Evolutionary conservation across 1,284 basidiomycete species (phyloP).

Genomic region (Ustilago loliicola): DNA sequence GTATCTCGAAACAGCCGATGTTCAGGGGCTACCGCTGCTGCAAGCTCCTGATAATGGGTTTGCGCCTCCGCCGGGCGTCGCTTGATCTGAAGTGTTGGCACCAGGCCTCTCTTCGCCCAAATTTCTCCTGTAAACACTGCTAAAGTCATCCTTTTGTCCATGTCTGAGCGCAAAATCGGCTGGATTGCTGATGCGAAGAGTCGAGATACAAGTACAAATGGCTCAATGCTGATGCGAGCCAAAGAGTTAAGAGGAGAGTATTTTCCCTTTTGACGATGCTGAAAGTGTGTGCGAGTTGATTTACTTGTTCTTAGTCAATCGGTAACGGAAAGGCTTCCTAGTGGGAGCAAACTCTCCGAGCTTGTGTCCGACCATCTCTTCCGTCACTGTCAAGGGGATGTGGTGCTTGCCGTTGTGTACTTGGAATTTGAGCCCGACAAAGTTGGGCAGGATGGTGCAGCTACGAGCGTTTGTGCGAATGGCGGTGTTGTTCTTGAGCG

Average conservation of each 20-base stretch:
- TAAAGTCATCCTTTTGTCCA: neutral
- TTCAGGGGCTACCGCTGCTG: constrained; percentile 19
- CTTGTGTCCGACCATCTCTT: constrained; percentile 99
- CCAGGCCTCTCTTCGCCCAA: neutral
- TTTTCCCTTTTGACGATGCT: neutral
- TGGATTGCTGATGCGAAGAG: neutral
- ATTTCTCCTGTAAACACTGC: neutral
- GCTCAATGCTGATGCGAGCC: neutral
- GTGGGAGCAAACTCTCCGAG: constrained; percentile 94
- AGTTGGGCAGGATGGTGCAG: constrained; percentile 87
- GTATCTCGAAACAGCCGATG: constrained; percentile 52
- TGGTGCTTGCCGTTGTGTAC: constrained; percentile 97
- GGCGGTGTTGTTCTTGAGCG: constrained; percentile 83
- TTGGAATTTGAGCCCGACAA: constrained; percentile 79
- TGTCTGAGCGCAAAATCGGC: constrained; percentile 1
- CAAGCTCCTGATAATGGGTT: constrained; percentile 30
- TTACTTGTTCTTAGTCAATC: constrained; percentile 64
- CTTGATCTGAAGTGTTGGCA: neutral
- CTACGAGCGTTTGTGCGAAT: constrained; percentile 90
- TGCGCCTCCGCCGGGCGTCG: constrained; percentile 33
- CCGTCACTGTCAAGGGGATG: constrained; percentile 85
- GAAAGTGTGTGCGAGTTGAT: neutral
- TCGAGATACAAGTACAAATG: constrained; percentile 50
- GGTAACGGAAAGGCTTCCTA: constrained; percentile 75
- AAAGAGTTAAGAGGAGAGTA: neutral